Base-by-base conservation (phyloP, 805 yeast genomes). In the Kazachstania taianensis region DNA sequence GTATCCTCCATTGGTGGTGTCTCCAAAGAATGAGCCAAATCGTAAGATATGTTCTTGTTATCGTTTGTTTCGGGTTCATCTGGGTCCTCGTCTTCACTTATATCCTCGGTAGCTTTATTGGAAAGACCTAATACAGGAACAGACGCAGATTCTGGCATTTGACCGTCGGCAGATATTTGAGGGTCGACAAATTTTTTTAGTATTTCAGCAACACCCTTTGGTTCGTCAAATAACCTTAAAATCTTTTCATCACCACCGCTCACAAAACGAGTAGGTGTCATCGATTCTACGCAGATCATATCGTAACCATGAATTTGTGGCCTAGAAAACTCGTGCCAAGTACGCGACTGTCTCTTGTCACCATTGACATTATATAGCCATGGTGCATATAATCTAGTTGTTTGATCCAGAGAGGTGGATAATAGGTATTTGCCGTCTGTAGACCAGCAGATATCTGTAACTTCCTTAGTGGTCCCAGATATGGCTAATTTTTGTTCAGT, bases 271-370 rank as follows among this genome's bases (percentile, higher is more conserved):
- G 81, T 66, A 33, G 66, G 59, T 13, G 72, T 59, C 10, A 92
- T 57, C 9, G 80, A 67, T 26, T 77, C 73, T 6, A 82, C 65
- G 45, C 94, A 77, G 26, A 83, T 69, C 96, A 92, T 86, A 53
- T 92, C 97, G 54, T 85, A 92, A 7, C 99, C 99, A 57, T 92
- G 99, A 43, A 92, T 92, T 58, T 92, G 99, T 0, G 98, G 97
- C 47, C 99, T 72, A 2, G 96, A 84, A 57, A 92, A 79, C 57
- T 92, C 99, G 53, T 79, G 80, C 94, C 96, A 86, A 1, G 78
- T 65, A 6, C 45, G 40, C 2, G 30, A 33, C 0, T 45, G 38
- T 32, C 67, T 57, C 13, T 36, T 38, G 15, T 51, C 39, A 2
- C 61, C 65, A 41, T 57, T 59, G 9, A 41, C 40, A 24, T 62